phyloP scores from a whole-genome alignment of 2,329 filamentous ascomycete genomes.

The Sporothrix dimorphospora region DNA sequence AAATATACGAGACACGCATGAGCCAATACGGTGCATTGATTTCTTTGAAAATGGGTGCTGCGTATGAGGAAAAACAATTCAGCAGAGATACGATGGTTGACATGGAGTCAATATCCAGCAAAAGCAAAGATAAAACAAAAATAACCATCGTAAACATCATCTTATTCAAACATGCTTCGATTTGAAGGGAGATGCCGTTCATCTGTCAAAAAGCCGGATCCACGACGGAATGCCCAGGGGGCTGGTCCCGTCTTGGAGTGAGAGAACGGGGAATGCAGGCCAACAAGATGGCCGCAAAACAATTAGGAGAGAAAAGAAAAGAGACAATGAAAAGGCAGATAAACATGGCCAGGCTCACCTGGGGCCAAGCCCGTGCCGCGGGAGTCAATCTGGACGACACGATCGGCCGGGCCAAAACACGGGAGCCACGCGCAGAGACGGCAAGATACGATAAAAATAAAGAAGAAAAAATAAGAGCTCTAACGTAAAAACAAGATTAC shows the following conservation, averaged over 20 bases:
- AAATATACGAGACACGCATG: too few species aligned
- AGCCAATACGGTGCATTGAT: too few species aligned
- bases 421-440: slow-evolving; percentile 1
- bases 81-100: too few species aligned
- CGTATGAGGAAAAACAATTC: background rate
- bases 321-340: background rate
- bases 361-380: background rate
- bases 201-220: background rate
- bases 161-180: background rate
- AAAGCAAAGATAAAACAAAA: background rate
- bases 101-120: too few species aligned
- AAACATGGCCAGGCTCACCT: slow-evolving; percentile 16
- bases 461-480: background rate
- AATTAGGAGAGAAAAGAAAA: background rate
- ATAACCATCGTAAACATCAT: background rate
- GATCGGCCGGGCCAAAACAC: slow-evolving; percentile 13
- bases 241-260: background rate
- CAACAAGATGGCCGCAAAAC: slow-evolving; percentile 12
- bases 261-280: background rate
- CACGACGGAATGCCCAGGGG: background rate
- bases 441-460: slow-evolving; percentile 9
- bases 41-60: too few species aligned
- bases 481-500: background rate
- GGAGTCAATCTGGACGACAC: slow-evolving; percentile 19
- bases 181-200: background rate